These are phyloP conservation scores for Yamadazyma nakazawae DNA, from an alignment of 805 yeast species.

Conservation along the genomic window DNA sequence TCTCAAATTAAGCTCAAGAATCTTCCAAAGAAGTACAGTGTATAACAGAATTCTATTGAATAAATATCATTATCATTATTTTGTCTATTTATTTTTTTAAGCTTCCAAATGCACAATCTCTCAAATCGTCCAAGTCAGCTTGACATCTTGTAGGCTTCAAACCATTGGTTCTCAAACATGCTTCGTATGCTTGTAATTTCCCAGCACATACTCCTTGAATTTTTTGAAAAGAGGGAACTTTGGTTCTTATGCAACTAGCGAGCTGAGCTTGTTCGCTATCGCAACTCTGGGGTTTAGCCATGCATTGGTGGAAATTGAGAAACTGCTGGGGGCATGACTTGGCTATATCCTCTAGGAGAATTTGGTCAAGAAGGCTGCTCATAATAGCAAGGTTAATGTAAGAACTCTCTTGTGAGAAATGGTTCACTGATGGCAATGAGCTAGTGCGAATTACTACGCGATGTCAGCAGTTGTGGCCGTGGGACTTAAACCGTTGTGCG, in stretches of 20 bases:
- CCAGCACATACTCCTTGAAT: slow-evolving; percentile 62
- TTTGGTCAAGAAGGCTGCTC: slow-evolving; percentile 53
- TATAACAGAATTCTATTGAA: neutral
- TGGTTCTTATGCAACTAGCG: slow-evolving; percentile 57
- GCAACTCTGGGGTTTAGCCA: slow-evolving; percentile 58
- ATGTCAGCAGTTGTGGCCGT: neutral
- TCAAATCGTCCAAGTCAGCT: slow-evolving; percentile 49
- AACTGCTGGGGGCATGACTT: slow-evolving; percentile 72
- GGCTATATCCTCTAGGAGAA: slow-evolving; percentile 75
- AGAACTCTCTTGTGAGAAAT: neutral
- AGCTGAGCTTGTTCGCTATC: slow-evolving; percentile 52
- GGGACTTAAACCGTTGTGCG: neutral
- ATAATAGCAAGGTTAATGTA: neutral
- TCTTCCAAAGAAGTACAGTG: slow-evolving; percentile 28
- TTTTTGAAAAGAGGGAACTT: slow-evolving; percentile 69
- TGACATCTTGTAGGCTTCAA: slow-evolving; percentile 50
- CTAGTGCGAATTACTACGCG: neutral
- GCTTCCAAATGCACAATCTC: slow-evolving; percentile 58
- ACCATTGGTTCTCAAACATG: slow-evolving; percentile 51
- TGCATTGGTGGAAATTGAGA: slow-evolving; percentile 69
- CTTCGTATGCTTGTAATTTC: slow-evolving; percentile 59
- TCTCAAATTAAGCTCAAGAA: slow-evolving; percentile 31
- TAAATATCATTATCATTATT: neutral
- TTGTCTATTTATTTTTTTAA: slow-evolving; percentile 14
- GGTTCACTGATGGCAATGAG: no score